Evolutionary conservation across 2,329 filamentous ascomycete genomes (phyloP), one percentile per base, ranked within the genome.

Genomic region (Venturiaceae sp.): DNA sequence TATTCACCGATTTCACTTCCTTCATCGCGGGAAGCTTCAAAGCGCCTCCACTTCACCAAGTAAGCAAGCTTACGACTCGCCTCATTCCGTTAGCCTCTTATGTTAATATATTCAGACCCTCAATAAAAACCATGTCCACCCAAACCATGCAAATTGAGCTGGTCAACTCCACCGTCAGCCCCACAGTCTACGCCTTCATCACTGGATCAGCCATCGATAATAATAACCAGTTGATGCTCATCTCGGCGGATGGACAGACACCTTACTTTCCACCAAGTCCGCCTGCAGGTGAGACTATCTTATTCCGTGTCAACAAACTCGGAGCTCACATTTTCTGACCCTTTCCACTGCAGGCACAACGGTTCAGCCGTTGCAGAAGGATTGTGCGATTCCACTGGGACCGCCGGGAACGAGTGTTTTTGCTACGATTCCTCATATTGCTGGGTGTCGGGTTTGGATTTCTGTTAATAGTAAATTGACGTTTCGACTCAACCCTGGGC

Each of bases 401-500:
- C 74, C 75, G 0, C 77, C 84, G 0, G 87, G 87, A 6, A 74
- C 76, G 41, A 81, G 80, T 0, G 80, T 75, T 26, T 81, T 75
- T 2, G 75, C 87, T 28, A 84, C 80, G 1, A 83, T 91, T 61
- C 88, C 88, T 9, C 84, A 84, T 61, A 77, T 90, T 28, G 85
- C 81, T 3, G 87, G 86, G 19, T 86, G 82, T 1, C 80, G 88
- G 55, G 82, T 91, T 68, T 92, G 86, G 84, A 87, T 89, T 69
- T 83, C 78, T 58, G 75, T 81, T 60, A 80, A 80, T 64, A 72
- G 73, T 46, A 79, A 79, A 41, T 76, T 91, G 53, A 83, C 77
- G 0, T 92, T 92, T 71, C 74, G 82, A 13, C 70, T 91, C 58
- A 92, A 92, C 69, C 85, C 83, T 1, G 83, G 83, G 16, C 84